phyloP scores from a whole-genome alignment of 805 yeast genomes.

The Pichia paraexigua region DNA sequence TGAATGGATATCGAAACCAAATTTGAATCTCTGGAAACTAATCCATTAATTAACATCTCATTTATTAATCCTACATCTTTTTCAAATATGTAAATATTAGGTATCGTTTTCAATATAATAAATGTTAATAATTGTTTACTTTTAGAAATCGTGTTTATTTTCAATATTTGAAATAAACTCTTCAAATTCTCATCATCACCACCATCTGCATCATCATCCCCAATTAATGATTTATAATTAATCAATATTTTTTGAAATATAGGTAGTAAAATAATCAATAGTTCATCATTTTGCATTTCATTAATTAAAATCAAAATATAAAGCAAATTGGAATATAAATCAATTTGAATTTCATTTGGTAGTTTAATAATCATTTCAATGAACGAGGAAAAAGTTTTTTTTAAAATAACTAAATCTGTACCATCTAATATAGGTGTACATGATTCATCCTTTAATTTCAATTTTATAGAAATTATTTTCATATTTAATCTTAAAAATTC shows the following conservation, averaged over 20 bases:
- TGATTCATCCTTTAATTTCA: slow-evolving; percentile 42
- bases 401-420: slow-evolving; percentile 35
- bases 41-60: slow-evolving; percentile 28
- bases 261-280: slow-evolving; percentile 47
- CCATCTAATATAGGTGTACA: slow-evolving; percentile 20
- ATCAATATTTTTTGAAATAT: slow-evolving; percentile 39
- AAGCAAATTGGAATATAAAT: slow-evolving; percentile 63
- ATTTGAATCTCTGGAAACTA: slow-evolving; percentile 28
- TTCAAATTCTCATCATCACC: slow-evolving; percentile 18
- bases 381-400: slow-evolving; percentile 41
- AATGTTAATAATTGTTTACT: slow-evolving; percentile 36
- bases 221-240: slow-evolving; percentile 20
- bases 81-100: slow-evolving; percentile 25
- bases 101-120: slow-evolving; percentile 36
- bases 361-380: slow-evolving; percentile 57
- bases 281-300: slow-evolving; percentile 32
- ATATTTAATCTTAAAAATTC: slow-evolving; percentile 68
- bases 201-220: too few species aligned
- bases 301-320: slow-evolving; percentile 53
- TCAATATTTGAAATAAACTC: slow-evolving; percentile 26
- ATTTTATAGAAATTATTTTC: slow-evolving; percentile 48
- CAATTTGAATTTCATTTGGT: slow-evolving; percentile 61
- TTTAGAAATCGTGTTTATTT: slow-evolving; percentile 12
- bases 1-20: slow-evolving; percentile 41
- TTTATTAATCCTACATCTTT: slow-evolving; percentile 33